Base-by-base conservation (phyloP, 2,329 filamentous ascomycete genomes). In the Trichoderma gracile region DNA sequence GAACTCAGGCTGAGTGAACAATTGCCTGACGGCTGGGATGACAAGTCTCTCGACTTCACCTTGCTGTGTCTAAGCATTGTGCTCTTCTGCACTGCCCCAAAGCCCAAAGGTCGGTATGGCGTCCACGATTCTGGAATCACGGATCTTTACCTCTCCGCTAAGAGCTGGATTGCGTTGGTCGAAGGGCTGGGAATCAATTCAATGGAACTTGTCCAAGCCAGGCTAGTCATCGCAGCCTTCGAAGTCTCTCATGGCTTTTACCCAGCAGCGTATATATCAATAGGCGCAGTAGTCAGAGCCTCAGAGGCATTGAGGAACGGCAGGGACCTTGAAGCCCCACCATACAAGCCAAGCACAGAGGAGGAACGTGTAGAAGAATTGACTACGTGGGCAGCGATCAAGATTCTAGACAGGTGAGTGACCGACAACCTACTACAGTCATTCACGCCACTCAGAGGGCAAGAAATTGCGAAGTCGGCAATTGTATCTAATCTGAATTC, bases 261-360 rank as follows among this genome's bases (percentile, higher is more conserved):
- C 27, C 55, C 55, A 30, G 43, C 42, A 30, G 55, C 55, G 5
- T 47, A 58, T 19, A 58, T 58, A 27, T 58, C 55, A 5, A 58
- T 58, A 19, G 23, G 55, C 17, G 40, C 42, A 15, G 40, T 21
- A 15, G 55, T 21, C 19, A 33, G 55, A 46, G 55, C 55, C 19
- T 42, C 40, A 19, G 55, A 58, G n/a, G 27, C 25, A 5, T 8
- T 55, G 10, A 25, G 25, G 52, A 55, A 17, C 25, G 19, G 3
- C 15, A 42, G 52, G 7, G n/a, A 25, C 7, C 8, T 38, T 1
- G 38, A 9, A n/a, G 17, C 21, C 5, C 2, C 8, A 19, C 12
- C 23, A 10, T 47, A 21, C 27, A n/a, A 25, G 19, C 40, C 23
- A n/a, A 23, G 14, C 6, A 47, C 43, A 40, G 55, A 47, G 17